Evolutionary conservation across 2,329 filamentous ascomycete genomes (phyloP).

Genomic region (Plenodomus tracheiphilus): DNA sequence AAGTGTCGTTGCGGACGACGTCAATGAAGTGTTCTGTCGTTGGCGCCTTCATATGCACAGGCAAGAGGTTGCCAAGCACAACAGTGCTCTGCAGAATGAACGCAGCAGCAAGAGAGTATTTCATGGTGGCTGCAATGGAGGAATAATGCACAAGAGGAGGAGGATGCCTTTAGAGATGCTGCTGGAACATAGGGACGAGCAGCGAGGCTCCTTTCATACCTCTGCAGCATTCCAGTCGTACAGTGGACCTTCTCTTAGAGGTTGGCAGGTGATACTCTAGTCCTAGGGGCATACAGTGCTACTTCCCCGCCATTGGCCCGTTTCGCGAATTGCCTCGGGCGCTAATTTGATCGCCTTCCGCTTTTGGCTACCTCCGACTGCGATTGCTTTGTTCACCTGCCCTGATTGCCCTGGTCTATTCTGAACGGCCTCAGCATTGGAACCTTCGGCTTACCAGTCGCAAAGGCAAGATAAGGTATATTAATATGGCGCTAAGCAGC

Average conservation of each 20-base stretch:
- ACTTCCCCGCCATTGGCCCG: conserved; percentile 10
- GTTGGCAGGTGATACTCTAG: conserved; percentile 7
- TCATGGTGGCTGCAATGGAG: conserved; percentile 22
- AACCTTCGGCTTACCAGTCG: conserved; percentile 2
- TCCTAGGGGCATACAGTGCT: conserved; percentile 3
- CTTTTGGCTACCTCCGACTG: conserved; percentile 14
- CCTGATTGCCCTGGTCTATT: conserved; percentile 14
- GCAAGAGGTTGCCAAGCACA: conserved; percentile 33
- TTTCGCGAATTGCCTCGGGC: conserved; percentile 12
- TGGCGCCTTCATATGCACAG: conserved; percentile 38
- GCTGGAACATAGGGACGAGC: not conserved
- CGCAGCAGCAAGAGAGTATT: conserved; percentile 36
- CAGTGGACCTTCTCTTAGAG: conserved; percentile 13
- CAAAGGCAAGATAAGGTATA: conserved; percentile 15
- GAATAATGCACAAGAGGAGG: conserved; percentile 5
- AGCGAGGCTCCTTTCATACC: conserved; percentile 7
- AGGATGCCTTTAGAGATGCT: conserved; percentile 1
- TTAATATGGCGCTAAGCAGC: conserved; percentile 9
- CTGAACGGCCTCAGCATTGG: conserved; percentile 1
- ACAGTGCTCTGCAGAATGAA: conserved; percentile 32
- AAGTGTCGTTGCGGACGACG: conserved; percentile 40
- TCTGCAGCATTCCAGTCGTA: not conserved
- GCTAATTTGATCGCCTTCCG: conserved; percentile 20
- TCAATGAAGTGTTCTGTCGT: conserved; percentile 34
- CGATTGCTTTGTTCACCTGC: conserved; percentile 13